Evolutionary conservation across 2,329 filamentous ascomycete genomes (phyloP), one percentile per base, ranked within the genome.

Genomic region (Cercospora zeina): DNA sequence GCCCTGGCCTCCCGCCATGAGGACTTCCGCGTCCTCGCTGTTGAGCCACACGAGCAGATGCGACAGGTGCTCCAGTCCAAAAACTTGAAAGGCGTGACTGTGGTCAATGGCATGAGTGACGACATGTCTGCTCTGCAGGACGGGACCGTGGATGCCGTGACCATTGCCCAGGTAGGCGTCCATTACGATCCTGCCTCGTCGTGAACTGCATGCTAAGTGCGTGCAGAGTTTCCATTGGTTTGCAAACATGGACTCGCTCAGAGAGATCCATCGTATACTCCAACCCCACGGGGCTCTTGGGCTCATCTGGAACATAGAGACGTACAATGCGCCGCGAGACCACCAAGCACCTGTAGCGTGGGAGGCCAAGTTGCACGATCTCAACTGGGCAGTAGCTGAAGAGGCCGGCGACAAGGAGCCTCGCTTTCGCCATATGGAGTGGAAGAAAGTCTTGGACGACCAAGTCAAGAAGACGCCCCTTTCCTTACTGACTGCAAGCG

Each of bases 1-100:
- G 68, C 82, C 16, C 78, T 91, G 34, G 83, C 85, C 6, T 77
- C 74, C 13, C 78, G 87, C 31, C 77, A 80, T 0, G 89, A 90
- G 74, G 71, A 76, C 6, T 90, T 83, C 74, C 71, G 83, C 45
- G 78, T 91, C 65, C 70, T 86, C 50, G 83, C 87, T 51, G 78
- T 90, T 54, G 83, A 90, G 74, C 88, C 88, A 24, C 83, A 89
- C 69, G 77, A 77, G 60, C 81, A 79, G n/a, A 91, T 91, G 88
- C 79, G 88, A 39, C 77, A 77, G 50, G 81, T 85, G 68, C 77
- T 91, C 50, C 80, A 75, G 47, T 76, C 75, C 62, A 91, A 91
- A 75, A 68, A 75, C 6, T 76, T 91, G 64, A 71, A 71, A 0
- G 77, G 79, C 8, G 86, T 89, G 2, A 77, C 76, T 30, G 82